Base-by-base conservation (phyloP, 1,284 basidiomycete genomes). In the Pseudozyma hubeiensis region DNA sequence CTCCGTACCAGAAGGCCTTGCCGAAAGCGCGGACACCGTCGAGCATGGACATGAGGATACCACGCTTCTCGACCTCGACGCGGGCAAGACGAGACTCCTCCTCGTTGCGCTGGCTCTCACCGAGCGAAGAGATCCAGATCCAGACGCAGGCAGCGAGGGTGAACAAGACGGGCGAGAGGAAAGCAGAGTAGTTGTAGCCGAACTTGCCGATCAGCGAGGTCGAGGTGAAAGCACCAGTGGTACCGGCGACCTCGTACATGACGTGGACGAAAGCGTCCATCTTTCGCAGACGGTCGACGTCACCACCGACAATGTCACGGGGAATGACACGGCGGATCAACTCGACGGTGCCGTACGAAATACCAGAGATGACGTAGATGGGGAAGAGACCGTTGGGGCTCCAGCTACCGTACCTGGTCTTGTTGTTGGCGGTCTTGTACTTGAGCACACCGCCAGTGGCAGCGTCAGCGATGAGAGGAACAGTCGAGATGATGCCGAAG, bases 181-280 rank as follows among this genome's bases (percentile, higher is more conserved):
- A 64, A 51, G 80, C 80, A 2, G 79, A 81, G 67, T 82, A 84
- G 77, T 85, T 85, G 81, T 85, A 84, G 19, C 84, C 84, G 53
- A 85, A 79, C 43, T 79, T 74, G 34, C 77, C 75, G 64, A 85
- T 85, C 40, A 84, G 73, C 17, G 79, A 53, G n/a, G 82, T 77
- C 14, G 84, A 85, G 31, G 83, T 81, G 53, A 85, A 82, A 5
- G 84, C 84, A 52, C 83, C 85, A 5, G 78, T 64, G n/a, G 85
- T 85, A 58, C 85, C 85, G 17, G 84, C 84, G 24, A 85, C 73
- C 74, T 85, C 84, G 76, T 85, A 85, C 54, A 84, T 71, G 54
- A 85, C 78, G 72, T 85, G 85, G 10, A 84, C 83, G 40, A 81
- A 79, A 16, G 84, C 84, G 54, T 85, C 84, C 84, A 85, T 85